These are phyloP conservation scores for Scleromitrula shiraiana DNA, from an alignment of 2,329 filamentous ascomycete genomes.

Conservation along the genomic window DNA sequence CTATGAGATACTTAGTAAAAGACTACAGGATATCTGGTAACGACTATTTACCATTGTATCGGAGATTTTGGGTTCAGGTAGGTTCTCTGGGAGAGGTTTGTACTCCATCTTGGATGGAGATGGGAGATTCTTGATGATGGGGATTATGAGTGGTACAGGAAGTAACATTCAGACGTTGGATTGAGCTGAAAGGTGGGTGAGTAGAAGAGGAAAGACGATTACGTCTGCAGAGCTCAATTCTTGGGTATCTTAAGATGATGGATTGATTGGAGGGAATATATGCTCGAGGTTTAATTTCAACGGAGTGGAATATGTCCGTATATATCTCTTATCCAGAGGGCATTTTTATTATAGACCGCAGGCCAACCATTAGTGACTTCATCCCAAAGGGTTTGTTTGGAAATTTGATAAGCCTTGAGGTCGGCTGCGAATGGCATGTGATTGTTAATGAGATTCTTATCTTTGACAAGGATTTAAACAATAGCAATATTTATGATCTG, in stretches of 20 bases:
- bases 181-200: neutral
- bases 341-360: too few relatives aligned
- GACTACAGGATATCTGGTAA: too few relatives aligned
- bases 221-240: too few relatives aligned
- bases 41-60: conserved; percentile 1
- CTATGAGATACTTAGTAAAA: too few relatives aligned
- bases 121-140: neutral
- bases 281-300: too few relatives aligned
- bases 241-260: too few relatives aligned
- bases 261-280: too few relatives aligned
- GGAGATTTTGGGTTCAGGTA: neutral
- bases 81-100: conserved; percentile 1
- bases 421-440: conserved; percentile 9
- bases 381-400: neutral
- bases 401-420: conserved; percentile 3
- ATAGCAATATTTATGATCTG: neutral
- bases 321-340: too few relatives aligned
- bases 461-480: conserved; percentile 3
- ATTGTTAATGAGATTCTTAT: conserved; percentile 5
- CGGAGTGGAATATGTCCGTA: too few relatives aligned
- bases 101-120: neutral
- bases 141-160: neutral
- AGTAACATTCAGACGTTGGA: neutral
- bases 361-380: neutral
- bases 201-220: too few relatives aligned